phyloP scores from a whole-genome alignment of 1,284 basidiomycete species.

The Sutorius eximius region DNA sequence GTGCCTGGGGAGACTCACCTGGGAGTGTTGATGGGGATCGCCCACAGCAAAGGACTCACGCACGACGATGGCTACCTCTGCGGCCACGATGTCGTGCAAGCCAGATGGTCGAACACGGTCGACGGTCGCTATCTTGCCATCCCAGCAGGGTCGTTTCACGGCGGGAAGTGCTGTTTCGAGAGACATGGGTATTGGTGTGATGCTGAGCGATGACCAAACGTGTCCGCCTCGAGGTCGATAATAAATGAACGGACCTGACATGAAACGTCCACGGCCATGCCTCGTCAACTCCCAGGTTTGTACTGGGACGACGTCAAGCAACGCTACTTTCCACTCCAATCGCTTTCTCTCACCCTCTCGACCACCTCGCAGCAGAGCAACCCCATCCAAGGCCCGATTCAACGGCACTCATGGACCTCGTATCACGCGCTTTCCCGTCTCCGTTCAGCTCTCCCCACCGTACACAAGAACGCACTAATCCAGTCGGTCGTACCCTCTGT shows the following conservation, averaged over 20 bases:
- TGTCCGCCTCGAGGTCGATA: background rate
- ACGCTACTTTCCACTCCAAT: constrained; percentile 52
- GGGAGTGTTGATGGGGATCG: background rate
- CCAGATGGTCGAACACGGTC: background rate
- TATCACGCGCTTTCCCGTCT: constrained; percentile 16
- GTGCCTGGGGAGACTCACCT: background rate
- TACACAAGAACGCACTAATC: constrained; percentile 24
- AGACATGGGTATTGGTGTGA: background rate
- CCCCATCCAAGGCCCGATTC: background rate
- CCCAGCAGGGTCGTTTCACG: background rate
- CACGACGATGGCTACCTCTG: background rate
- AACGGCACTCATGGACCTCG: background rate
- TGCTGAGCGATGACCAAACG: background rate
- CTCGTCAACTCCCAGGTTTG: constrained; percentile 50
- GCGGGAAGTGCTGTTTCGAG: background rate
- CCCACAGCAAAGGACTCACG: background rate
- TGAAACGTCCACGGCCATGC: constrained; percentile 32
- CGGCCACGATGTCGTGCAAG: background rate
- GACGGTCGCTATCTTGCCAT: background rate
- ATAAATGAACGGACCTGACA: background rate
- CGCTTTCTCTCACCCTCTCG: background rate
- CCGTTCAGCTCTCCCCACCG: constrained; percentile 15
- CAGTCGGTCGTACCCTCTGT: constrained; percentile 24
- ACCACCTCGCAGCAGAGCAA: constrained; percentile 1
- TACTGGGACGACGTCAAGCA: constrained; percentile 50